phyloP scores from a whole-genome alignment of 1,284 basidiomycete genomes.

The Macrocybe sp. region DNA sequence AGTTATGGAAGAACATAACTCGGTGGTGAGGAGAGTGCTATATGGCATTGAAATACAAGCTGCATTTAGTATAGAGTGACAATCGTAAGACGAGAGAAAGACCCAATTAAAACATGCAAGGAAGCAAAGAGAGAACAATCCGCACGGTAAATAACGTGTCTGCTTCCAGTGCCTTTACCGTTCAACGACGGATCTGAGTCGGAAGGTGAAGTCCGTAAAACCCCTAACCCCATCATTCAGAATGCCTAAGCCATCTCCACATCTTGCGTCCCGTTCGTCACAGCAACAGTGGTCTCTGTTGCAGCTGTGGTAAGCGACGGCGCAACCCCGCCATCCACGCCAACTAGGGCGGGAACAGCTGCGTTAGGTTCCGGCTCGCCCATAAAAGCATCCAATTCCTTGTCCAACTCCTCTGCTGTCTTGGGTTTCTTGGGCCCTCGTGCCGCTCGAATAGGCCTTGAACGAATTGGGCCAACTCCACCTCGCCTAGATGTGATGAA shows the following conservation, averaged over 20 bases:
- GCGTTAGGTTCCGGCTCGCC: slow-evolving; percentile 43
- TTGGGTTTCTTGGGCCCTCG: slow-evolving; percentile 48
- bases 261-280: slow-evolving; percentile 27
- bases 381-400: slow-evolving; percentile 92
- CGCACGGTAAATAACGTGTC: background rate
- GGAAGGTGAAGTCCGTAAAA: too few relatives aligned
- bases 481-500: slow-evolving; percentile 22
- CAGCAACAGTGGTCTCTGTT: background rate
- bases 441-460: slow-evolving; percentile 22
- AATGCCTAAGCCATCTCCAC: slow-evolving; percentile 45
- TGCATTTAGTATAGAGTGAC: background rate
- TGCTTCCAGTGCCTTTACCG: too few relatives aligned
- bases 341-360: slow-evolving; percentile 18
- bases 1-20: too few relatives aligned
- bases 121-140: background rate
- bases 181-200: too few relatives aligned
- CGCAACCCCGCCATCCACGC: background rate
- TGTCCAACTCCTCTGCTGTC: slow-evolving; percentile 83
- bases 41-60: too few relatives aligned
- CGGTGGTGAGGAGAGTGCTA: too few relatives aligned
- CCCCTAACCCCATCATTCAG: too few relatives aligned
- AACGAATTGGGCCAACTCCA: slow-evolving; percentile 38
- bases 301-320: too few relatives aligned
- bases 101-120: background rate
- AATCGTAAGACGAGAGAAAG: background rate